A percentile compares a stretch with the other conserved stretches of the same genome.
Evolutionary conservation across 139 green algal species (phyloP).

Genomic region (Chlorella sp.): DNA sequence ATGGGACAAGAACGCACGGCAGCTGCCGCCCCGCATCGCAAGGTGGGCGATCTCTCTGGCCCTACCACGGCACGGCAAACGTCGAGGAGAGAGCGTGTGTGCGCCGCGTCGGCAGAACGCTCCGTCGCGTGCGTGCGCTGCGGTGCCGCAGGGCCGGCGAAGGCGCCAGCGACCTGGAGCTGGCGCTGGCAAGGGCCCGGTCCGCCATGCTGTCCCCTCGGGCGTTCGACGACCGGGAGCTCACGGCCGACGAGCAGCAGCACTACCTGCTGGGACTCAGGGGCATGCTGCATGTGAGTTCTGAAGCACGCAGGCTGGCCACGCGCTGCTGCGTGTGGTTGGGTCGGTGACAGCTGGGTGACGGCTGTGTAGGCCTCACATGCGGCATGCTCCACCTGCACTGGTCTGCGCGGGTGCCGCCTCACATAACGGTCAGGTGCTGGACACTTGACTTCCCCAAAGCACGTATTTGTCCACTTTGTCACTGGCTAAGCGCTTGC

Average conservation of each 20-base stretch:
- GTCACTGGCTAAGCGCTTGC: too few species aligned
- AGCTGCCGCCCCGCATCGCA: not conserved
- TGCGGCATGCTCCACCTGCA: too few species aligned
- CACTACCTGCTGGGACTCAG: slow-evolving; percentile 37
- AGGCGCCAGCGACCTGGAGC: not conserved
- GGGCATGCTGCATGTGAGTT: slow-evolving; percentile 25
- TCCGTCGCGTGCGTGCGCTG: not conserved
- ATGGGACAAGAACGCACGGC: not conserved
- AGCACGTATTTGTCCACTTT: too few species aligned
- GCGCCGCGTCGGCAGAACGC: not conserved
- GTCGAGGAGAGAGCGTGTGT: not conserved
- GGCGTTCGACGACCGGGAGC: not conserved
- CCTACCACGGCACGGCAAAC: not conserved
- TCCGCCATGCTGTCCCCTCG: not conserved
- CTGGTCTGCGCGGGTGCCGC: too few species aligned
- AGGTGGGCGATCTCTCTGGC: not conserved
- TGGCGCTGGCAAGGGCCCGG: not conserved
- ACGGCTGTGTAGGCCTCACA: too few species aligned
- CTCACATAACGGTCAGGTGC: too few species aligned
- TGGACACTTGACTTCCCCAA: too few species aligned
- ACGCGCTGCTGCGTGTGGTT: too few species aligned
- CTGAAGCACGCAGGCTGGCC: too few species aligned
- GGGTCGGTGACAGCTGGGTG: too few species aligned
- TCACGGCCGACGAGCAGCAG: slow-evolving; percentile 17
- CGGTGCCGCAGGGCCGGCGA: not conserved